Evolutionary conservation across 192 early-diverging fungal species (phyloP).

Genomic region (Chytriomyces confervae): DNA sequence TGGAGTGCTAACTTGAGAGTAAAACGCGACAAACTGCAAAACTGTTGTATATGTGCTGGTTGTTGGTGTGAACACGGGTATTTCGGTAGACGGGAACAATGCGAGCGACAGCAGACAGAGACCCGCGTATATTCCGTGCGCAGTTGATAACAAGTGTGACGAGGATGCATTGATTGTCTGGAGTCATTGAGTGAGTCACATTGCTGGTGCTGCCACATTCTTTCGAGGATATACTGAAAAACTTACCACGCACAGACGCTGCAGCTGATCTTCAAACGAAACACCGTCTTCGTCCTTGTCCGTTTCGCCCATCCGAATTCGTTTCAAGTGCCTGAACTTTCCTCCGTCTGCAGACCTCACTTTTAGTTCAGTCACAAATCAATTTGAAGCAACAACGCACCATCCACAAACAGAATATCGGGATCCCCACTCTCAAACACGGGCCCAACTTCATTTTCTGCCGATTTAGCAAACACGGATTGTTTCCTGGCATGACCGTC

Average conservation of each 20-base stretch:
- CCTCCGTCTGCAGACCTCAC: slow-evolving; percentile 10
- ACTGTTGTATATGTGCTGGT: background rate
- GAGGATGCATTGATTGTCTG: slow-evolving; percentile 27
- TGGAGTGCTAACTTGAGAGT: slow-evolving; percentile 9
- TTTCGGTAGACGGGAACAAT: slow-evolving; percentile 14
- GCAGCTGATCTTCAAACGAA: slow-evolving; percentile 31
- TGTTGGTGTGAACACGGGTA: slow-evolving; percentile 16
- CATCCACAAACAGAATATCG: slow-evolving; percentile 38
- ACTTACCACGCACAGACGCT: slow-evolving; percentile 17
- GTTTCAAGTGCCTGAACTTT: slow-evolving; percentile 24
- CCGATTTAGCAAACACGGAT: slow-evolving; percentile 10
- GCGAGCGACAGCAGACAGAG: slow-evolving; percentile 29
- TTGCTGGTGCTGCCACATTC: slow-evolving; percentile 8
- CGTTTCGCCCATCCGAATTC: background rate
- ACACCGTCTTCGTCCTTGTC: slow-evolving; percentile 1
- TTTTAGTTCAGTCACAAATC: background rate
- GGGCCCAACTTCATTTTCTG: slow-evolving; percentile 19
- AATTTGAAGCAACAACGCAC: background rate
- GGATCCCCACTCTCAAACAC: slow-evolving; percentile 35
- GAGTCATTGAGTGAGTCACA: background rate
- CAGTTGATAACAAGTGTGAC: slow-evolving; percentile 22
- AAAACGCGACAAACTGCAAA: slow-evolving; percentile 25
- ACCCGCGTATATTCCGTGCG: slow-evolving; percentile 35
- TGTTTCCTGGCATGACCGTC: background rate
- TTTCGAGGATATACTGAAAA: background rate